phyloP scores from a whole-genome alignment of 768 basidiomycete genomes.

The Tylopilus rubrobrunneus region DNA sequence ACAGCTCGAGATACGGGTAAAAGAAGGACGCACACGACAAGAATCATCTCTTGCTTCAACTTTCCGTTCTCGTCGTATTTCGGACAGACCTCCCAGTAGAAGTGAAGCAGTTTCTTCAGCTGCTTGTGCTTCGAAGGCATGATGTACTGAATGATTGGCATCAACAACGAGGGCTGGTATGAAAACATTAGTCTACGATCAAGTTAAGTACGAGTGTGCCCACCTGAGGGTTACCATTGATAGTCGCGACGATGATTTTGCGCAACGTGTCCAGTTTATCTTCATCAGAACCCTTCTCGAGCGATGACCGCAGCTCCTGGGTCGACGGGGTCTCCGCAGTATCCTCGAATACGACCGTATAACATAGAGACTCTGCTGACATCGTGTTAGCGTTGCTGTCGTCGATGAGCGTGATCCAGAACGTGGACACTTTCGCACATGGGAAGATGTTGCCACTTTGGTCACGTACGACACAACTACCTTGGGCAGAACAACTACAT shows the following conservation, averaged over 20 bases:
- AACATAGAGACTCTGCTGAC: conserved; percentile 62
- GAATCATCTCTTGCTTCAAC: conserved; percentile 99
- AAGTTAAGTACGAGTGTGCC: conserved; percentile 20
- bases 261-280: conserved; percentile 95
- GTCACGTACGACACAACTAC: neutral
- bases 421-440: neutral
- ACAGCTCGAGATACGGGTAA: conserved; percentile 1
- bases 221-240: conserved; percentile 93
- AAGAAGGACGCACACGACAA: conserved; percentile 73
- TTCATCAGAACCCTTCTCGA: conserved; percentile 96
- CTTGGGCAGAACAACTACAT: too few species aligned
- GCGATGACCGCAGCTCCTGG: conserved; percentile 72
- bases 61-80: conserved; percentile 97
- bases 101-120: conserved; percentile 94
- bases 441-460: conserved; percentile 9
- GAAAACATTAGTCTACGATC: neutral
- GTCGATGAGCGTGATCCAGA: conserved; percentile 11
- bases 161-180: conserved; percentile 79
- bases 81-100: conserved; percentile 97
- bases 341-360: conserved; percentile 76
- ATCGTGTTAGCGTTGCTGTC: conserved; percentile 17
- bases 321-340: conserved; percentile 71
- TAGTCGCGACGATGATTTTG: conserved; percentile 87
- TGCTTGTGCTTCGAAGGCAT: conserved; percentile 94
- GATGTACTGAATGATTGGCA: conserved; percentile 98